Evolutionary conservation across 2,329 filamentous ascomycete species (phyloP).

Genomic region (Colletotrichum echinochloae): DNA sequence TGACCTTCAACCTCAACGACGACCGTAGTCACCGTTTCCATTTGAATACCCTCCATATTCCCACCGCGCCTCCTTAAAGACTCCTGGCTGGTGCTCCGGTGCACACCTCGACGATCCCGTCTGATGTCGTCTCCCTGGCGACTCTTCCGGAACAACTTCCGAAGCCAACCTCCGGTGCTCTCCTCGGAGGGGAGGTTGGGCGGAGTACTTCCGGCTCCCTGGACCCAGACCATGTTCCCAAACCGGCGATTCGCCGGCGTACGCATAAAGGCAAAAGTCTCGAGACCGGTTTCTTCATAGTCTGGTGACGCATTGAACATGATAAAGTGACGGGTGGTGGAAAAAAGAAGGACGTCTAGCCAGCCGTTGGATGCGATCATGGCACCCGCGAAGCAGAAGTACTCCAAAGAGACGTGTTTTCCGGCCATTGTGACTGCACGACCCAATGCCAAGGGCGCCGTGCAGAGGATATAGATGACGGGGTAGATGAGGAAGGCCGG

Average conservation of each 20-base stretch:
- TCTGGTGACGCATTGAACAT: constrained; percentile 44
- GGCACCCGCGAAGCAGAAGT: constrained; percentile 64
- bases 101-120: constrained; percentile 2
- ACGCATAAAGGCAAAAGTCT: constrained; percentile 39
- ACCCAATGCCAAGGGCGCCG: constrained; percentile 68
- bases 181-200: neutral
- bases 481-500: constrained; percentile 68
- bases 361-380: constrained; percentile 64
- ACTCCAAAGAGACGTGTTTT: constrained; percentile 56
- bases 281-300: constrained; percentile 33
- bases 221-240: constrained; percentile 39
- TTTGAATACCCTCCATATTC: constrained; percentile 51
- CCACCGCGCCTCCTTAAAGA: constrained; percentile 21
- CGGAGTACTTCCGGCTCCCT: constrained; percentile 28
- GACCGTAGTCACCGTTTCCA: constrained; percentile 58
- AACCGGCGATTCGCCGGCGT: constrained; percentile 34
- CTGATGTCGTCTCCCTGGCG: neutral
- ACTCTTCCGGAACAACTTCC: constrained; percentile 19
- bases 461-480: constrained; percentile 71
- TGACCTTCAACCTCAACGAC: constrained; percentile 50
- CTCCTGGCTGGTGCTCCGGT: constrained; percentile 37
- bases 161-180: constrained; percentile 34
- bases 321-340: constrained; percentile 53
- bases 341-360: constrained; percentile 56
- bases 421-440: constrained; percentile 69